A percentile compares a stretch with the other conserved stretches of the same genome.
Evolutionary conservation across 2,329 filamentous ascomycete genomes (phyloP).

Genomic region (Ceratocystis destructans): DNA sequence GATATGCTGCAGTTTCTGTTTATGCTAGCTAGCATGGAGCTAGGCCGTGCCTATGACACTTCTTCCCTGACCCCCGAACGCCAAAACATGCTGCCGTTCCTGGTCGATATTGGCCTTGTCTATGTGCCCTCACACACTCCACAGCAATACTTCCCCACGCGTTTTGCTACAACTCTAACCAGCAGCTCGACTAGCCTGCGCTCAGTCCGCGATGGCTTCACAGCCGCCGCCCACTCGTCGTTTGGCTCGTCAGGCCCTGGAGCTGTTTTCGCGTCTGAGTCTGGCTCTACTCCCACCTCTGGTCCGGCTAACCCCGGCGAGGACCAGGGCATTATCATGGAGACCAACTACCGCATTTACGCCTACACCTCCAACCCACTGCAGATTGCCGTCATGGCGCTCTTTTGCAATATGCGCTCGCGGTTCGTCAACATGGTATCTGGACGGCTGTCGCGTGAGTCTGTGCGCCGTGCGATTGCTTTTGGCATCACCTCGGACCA

Average conservation of each 20-base stretch:
- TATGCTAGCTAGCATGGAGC: conserved; percentile 81
- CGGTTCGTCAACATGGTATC: conserved; percentile 92
- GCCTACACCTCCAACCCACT: conserved; percentile 90
- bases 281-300: conserved; percentile 25
- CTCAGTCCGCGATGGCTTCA: conserved; percentile 53
- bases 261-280: conserved; percentile 7
- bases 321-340: conserved; percentile 76
- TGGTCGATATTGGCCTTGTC: conserved; percentile 85
- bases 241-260: conserved; percentile 29
- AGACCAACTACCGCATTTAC: conserved; percentile 96
- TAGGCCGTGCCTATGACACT: conserved; percentile 83
- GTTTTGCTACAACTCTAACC: conserved; percentile 86
- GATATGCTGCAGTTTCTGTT: conserved; percentile 96
- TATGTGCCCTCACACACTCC: conserved; percentile 50
- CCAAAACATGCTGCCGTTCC: conserved; percentile 74
- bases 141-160: conserved; percentile 71
- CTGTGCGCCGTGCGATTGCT: conserved; percentile 72
- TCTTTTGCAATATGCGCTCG: conserved; percentile 78
- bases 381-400: conserved; percentile 82
- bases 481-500: conserved; percentile 90
- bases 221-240: conserved; percentile 40
- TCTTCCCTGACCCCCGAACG: conserved; percentile 69
- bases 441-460: conserved; percentile 77
- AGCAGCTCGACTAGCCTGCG: conserved; percentile 61
- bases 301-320: conserved; percentile 32